Conservation (phyloP, 1,284 basidiomycete genomes). For the Mycena sp. region DNA sequence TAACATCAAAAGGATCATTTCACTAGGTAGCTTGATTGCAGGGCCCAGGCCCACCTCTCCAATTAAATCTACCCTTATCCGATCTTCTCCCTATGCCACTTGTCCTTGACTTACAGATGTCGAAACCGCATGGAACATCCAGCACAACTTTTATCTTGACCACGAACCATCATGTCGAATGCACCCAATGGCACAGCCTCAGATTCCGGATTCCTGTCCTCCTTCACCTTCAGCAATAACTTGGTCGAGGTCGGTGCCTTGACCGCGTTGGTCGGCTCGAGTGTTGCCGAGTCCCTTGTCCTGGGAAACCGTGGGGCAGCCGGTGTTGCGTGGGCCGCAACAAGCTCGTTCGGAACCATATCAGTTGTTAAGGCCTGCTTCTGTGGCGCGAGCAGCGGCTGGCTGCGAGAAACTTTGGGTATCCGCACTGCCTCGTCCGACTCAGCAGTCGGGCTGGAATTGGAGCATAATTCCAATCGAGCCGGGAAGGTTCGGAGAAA, state of each 20-base stretch:
- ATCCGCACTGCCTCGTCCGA: constrained; percentile 24
- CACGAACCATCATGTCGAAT: no score
- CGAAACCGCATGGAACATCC: no score
- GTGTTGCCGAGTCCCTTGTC: constrained; percentile 26
- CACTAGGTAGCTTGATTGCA: no score
- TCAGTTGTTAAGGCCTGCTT: constrained; percentile 31
- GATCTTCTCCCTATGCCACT: no score
- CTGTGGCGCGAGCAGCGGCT: constrained; percentile 24
- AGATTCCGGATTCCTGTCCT: background rate
- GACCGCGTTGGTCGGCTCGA: constrained; percentile 31
- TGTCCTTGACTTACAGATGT: no score
- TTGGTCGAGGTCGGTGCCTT: constrained; percentile 33
- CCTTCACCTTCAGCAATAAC: constrained; percentile 16
- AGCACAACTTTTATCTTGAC: no score
- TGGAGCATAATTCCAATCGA: constrained; percentile 13
- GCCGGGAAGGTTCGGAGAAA: constrained; percentile 23
- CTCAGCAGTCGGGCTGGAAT: constrained; percentile 26
- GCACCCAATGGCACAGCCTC: no score
- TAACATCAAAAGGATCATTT: no score
- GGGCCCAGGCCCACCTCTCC: no score
- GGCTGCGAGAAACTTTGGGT: constrained; percentile 30
- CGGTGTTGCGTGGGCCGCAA: constrained; percentile 31
- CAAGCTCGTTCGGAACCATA: constrained; percentile 31
- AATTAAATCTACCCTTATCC: no score
- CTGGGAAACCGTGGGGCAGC: constrained; percentile 31